Conservation (phyloP, 2,329 filamentous ascomycete genomes). For the Celoporthe dispersa region DNA sequence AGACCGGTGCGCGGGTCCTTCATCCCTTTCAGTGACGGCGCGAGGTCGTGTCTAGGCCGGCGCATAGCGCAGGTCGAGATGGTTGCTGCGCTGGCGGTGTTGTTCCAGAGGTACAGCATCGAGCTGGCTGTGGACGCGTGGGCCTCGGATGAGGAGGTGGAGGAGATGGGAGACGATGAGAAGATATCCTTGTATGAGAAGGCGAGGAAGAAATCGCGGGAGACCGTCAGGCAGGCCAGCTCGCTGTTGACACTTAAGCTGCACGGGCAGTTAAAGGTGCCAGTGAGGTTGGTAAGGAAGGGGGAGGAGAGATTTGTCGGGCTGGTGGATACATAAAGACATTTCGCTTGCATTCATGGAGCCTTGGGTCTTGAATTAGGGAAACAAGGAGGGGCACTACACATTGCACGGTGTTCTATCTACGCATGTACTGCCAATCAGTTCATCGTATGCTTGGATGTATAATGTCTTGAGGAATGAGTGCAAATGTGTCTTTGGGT, state of each 20-base stretch:
- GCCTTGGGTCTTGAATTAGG: background rate
- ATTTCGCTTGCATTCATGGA: background rate
- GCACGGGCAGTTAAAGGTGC: slow-evolving; percentile 61
- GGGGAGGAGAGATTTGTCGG: slow-evolving; percentile 70
- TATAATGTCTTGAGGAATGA: no score
- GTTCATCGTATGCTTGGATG: no score
- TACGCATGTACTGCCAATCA: background rate
- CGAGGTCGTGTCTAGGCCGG: slow-evolving; percentile 61
- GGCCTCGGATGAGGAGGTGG: slow-evolving; percentile 58
- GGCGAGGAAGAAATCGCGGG: slow-evolving; percentile 59
- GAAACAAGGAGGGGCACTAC: background rate
- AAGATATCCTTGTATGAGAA: slow-evolving; percentile 61
- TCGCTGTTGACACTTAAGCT: slow-evolving; percentile 76
- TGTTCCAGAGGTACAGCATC: slow-evolving; percentile 65
- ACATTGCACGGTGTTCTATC: background rate
- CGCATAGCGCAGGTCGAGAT: slow-evolving; percentile 65
- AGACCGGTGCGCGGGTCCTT: slow-evolving; percentile 60
- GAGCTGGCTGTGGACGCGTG: slow-evolving; percentile 71
- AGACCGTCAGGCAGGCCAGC: slow-evolving; percentile 57
- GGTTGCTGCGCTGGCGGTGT: slow-evolving; percentile 56
- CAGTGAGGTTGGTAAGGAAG: slow-evolving; percentile 69
- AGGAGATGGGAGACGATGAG: slow-evolving; percentile 50
- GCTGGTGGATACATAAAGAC: slow-evolving; percentile 37
- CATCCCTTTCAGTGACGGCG: slow-evolving; percentile 62
- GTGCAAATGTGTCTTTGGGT: no score